These are phyloP conservation scores for Crithidia mellificae DNA, from an alignment of 208 protist genomes.

Conservation along the genomic window DNA sequence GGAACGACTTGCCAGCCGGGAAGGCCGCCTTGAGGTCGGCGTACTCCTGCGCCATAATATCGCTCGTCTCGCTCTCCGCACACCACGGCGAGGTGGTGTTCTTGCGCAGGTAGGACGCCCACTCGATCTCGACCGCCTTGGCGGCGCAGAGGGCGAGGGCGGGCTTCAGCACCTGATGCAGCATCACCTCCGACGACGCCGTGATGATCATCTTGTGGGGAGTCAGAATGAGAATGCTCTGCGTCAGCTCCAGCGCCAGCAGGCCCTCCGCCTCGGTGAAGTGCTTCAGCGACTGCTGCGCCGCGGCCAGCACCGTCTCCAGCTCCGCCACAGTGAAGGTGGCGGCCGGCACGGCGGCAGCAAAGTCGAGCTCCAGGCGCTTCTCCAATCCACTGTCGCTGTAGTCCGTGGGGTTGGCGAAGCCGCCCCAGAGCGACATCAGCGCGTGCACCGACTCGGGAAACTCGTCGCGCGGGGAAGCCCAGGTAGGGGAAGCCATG, in stretches of 20 bases:
- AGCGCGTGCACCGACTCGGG: constrained; percentile 80
- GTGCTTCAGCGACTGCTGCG: constrained; percentile 43
- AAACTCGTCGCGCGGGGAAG: constrained; percentile 58
- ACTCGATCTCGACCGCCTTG: constrained; percentile 55
- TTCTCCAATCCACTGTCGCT: constrained; percentile 80
- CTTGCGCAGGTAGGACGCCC: constrained; percentile 84
- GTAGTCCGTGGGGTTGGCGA: constrained; percentile 45
- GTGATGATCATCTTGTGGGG: constrained; percentile 53
- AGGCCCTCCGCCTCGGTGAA: constrained; percentile 32
- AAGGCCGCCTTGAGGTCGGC: constrained; percentile 82
- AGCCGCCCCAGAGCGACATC: constrained; percentile 88
- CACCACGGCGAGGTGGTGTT: constrained; percentile 79
- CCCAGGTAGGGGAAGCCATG: constrained; percentile 42
- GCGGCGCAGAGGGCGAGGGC: constrained; percentile 39
- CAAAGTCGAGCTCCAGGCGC: constrained; percentile 86
- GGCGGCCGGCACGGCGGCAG: constrained; percentile 11
- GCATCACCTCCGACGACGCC: constrained; percentile 53
- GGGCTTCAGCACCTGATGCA: constrained; percentile 63
- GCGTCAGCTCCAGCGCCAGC: constrained; percentile 47
- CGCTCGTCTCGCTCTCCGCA: constrained; percentile 52
- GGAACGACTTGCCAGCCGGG: constrained; percentile 71
- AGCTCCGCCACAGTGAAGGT: constrained; percentile 44
- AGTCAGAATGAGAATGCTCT: constrained; percentile 56
- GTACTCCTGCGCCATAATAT: constrained; percentile 90
- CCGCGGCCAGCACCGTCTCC: constrained; percentile 37